Evolutionary conservation across 2,329 filamentous ascomycete species (phyloP).

Genomic region (Epichloe hybrida): DNA sequence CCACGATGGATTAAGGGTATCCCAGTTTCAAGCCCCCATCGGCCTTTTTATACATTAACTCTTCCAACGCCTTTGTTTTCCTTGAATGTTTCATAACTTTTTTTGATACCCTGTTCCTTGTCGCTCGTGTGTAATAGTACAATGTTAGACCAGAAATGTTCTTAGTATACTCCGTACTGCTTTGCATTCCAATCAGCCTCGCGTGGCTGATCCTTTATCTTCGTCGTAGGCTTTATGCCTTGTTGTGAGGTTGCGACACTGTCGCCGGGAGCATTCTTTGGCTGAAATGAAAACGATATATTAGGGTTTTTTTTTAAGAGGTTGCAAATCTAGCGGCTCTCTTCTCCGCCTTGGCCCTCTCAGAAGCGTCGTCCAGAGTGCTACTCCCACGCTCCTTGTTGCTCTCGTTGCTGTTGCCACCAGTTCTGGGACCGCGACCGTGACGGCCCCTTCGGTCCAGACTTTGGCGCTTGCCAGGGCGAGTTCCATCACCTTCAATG

Average conservation of each 20-base stretch:
- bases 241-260: too few species aligned
- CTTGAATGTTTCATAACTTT: not conserved
- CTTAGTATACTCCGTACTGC: not conserved
- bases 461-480: conserved; percentile 37
- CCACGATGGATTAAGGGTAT: not conserved
- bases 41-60: not conserved
- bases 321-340: conserved; percentile 37
- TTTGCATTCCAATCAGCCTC: too few species aligned
- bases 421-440: conserved; percentile 16
- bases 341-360: conserved; percentile 44
- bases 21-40: not conserved
- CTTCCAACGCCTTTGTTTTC: not conserved
- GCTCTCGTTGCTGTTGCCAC: conserved; percentile 17
- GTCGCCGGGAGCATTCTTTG: not conserved
- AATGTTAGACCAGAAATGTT: not conserved
- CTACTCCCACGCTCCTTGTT: conserved; percentile 2
- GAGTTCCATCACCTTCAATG: conserved; percentile 27
- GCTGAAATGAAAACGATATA: not conserved
- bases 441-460: conserved; percentile 27
- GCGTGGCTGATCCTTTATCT: too few species aligned
- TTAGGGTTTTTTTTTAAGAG: conserved; percentile 11
- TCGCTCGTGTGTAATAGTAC: not conserved
- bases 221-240: too few species aligned
- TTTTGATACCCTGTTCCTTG: not conserved
- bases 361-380: conserved; percentile 36